Percentiles rank a stretch among this genome's conserved stretches.
These are phyloP conservation scores for Dalbergia cochinchinensis DNA, from an alignment of 306 rosid species.

Conservation along the genomic window DNA sequence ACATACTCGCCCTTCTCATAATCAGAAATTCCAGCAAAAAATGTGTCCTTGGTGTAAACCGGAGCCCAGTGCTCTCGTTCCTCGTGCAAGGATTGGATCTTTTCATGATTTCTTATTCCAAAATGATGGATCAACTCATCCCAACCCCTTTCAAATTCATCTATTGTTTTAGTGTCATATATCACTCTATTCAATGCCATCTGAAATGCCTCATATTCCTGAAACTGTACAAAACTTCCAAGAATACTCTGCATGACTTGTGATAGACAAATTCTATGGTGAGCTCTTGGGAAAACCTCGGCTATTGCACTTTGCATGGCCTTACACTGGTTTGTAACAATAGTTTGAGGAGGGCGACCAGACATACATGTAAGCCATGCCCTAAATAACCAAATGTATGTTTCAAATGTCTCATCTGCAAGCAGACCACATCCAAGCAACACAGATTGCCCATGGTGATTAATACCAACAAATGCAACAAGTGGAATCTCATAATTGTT, in stretches of 20 bases:
- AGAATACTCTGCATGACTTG: slow-evolving; percentile 76
- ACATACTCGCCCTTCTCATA: slow-evolving; percentile 60
- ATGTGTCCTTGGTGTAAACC: slow-evolving; percentile 79
- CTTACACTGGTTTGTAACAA: slow-evolving; percentile 76
- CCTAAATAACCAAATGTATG: slow-evolving; percentile 91
- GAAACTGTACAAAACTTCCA: slow-evolving; percentile 68
- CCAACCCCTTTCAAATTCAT: slow-evolving; percentile 92
- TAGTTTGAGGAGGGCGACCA: slow-evolving; percentile 94
- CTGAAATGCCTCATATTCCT: slow-evolving; percentile 73
- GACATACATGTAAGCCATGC: slow-evolving; percentile 95
- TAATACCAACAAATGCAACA: slow-evolving; percentile 80
- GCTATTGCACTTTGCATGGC: slow-evolving; percentile 75
- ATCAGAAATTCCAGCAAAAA: slow-evolving; percentile 81
- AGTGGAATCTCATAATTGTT: slow-evolving; percentile 83
- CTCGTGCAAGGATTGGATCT: slow-evolving; percentile 64
- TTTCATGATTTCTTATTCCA: slow-evolving; percentile 67
- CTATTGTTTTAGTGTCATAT: slow-evolving; percentile 66
- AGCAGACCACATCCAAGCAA: slow-evolving; percentile 89
- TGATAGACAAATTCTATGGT: slow-evolving; percentile 71
- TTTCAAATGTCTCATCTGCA: slow-evolving; percentile 81
- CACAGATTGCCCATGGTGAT: slow-evolving; percentile 85
- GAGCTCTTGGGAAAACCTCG: slow-evolving; percentile 95
- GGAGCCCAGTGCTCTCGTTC: slow-evolving; percentile 92
- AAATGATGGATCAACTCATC: slow-evolving; percentile 71
- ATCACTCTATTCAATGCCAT: slow-evolving; percentile 60